phyloP scores from a whole-genome alignment of 768 basidiomycete species.

The Royoungia palumana region DNA sequence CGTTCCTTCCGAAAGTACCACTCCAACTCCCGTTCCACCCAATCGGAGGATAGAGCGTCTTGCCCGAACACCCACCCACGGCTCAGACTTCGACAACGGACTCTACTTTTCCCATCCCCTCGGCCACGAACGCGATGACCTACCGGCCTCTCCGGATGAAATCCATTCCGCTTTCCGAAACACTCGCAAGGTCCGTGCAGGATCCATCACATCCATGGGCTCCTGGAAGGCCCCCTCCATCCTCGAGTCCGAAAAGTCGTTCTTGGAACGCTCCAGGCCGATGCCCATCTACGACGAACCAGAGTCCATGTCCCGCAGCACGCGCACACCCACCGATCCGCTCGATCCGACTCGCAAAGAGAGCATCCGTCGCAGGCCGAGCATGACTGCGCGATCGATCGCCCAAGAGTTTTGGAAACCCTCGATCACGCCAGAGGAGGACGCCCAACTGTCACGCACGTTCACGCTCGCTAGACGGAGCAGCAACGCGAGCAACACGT shows the following conservation, averaged over 20 bases:
- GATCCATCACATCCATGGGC: slow-evolving; percentile 23
- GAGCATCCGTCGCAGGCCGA: slow-evolving; percentile 33
- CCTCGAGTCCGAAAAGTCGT: slow-evolving; percentile 21
- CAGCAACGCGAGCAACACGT: slow-evolving; percentile 50
- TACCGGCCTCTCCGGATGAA: slow-evolving; percentile 19
- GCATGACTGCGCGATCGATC: slow-evolving; percentile 32
- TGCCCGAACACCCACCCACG: slow-evolving; percentile 17
- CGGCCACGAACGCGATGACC: slow-evolving; percentile 19
- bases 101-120: slow-evolving; percentile 17
- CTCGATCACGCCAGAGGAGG: slow-evolving; percentile 43
- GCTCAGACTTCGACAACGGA: slow-evolving; percentile 15
- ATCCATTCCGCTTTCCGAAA: slow-evolving; percentile 6
- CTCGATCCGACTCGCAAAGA: slow-evolving; percentile 23
- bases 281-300: slow-evolving; percentile 27
- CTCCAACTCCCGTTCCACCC: slow-evolving; percentile 5
- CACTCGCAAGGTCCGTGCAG: slow-evolving; percentile 23
- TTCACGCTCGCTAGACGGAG: slow-evolving; percentile 43
- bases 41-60: slow-evolving; percentile 18
- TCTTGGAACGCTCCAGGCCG: slow-evolving; percentile 20
- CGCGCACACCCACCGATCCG: slow-evolving; percentile 21
- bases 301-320: slow-evolving; percentile 20
- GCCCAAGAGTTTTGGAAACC: slow-evolving; percentile 52
- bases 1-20: slow-evolving; percentile 5
- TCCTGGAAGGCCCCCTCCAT: slow-evolving; percentile 28
- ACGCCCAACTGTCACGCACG: slow-evolving; percentile 38